phyloP scores from a whole-genome alignment of 2,329 filamentous ascomycete species.

The Fonsecaea multimorphosa region DNA sequence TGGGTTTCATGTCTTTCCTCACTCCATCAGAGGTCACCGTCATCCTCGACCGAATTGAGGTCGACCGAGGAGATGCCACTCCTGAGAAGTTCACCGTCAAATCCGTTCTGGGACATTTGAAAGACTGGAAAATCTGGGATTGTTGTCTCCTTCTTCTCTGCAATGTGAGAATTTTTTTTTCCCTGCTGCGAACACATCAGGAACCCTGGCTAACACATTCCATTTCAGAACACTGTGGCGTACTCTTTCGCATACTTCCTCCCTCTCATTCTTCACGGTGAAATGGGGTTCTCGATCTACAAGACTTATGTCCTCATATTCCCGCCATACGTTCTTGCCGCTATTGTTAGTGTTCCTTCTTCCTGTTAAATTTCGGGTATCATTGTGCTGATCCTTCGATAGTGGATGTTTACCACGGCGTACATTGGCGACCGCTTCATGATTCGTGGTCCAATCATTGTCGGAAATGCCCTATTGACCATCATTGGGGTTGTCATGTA shows the following conservation, averaged over 20 bases:
- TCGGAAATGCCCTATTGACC: not conserved
- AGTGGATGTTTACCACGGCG: constrained; percentile 1
- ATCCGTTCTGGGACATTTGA: not conserved
- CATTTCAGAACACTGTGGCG: not conserved
- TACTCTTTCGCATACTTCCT: constrained; percentile 11
- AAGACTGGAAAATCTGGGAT: constrained; percentile 15
- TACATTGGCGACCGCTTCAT: constrained; percentile 9
- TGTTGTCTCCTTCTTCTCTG: constrained; percentile 3
- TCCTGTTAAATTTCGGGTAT: no score
- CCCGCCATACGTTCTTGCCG: constrained; percentile 5
- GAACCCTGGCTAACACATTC: no score
- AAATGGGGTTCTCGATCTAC: not conserved
- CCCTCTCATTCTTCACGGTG: not conserved
- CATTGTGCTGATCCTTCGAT: no score
- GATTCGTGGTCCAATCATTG: constrained; percentile 5
- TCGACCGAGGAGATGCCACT: constrained; percentile 6
- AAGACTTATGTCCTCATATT: constrained; percentile 8
- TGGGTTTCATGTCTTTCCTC: not conserved
- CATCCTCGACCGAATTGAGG: constrained; percentile 2
- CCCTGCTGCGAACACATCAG: no score
- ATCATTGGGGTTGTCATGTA: constrained; percentile 9
- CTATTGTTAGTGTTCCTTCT: not conserved
- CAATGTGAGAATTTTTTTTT: no score
- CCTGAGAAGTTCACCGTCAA: not conserved
- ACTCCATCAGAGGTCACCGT: not conserved